Conservation (phyloP, 1,284 basidiomycete genomes). For the Hemileia vastatrix region DNA sequence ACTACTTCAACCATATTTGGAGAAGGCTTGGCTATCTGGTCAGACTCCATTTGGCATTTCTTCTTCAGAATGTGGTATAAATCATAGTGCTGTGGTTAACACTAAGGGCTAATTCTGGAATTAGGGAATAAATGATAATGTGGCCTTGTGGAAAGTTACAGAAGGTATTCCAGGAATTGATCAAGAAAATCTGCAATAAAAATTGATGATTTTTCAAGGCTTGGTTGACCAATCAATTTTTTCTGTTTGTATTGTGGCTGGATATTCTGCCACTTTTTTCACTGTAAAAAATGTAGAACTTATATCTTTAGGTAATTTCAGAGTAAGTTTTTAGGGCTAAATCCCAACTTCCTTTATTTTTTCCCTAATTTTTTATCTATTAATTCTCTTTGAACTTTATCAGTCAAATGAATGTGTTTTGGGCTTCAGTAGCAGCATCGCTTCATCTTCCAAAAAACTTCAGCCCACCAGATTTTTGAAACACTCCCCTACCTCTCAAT, state of each 20-base stretch:
- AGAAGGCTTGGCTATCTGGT: background rate
- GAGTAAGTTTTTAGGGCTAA: conserved; percentile 53
- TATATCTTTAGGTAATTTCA: conserved; percentile 82
- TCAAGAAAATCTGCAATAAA: conserved; percentile 65
- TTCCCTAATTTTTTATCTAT: background rate
- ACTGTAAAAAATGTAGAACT: conserved; percentile 67
- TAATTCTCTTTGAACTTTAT: background rate
- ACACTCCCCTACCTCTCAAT: conserved; percentile 53
- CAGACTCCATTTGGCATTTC: background rate
- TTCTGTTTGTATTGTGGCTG: conserved; percentile 68
- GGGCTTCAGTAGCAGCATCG: conserved; percentile 62
- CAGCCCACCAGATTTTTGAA: conserved; percentile 47
- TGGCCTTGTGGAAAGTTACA: conserved; percentile 74
- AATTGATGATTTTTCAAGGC: conserved; percentile 63
- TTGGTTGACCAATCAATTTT: conserved; percentile 60
- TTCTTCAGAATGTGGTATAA: conserved; percentile 59
- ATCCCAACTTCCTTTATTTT: background rate
- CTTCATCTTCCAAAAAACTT: conserved; percentile 46
- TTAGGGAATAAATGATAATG: conserved; percentile 80
- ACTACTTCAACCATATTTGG: conserved; percentile 5
- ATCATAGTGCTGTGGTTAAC: conserved; percentile 74
- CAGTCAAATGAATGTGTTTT: conserved; percentile 66
- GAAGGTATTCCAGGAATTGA: conserved; percentile 61
- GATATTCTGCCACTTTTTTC: conserved; percentile 74
- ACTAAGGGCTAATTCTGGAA: conserved; percentile 62